Conservation (phyloP, 75 land plant species). For the Pseudotsuga menziesii region DNA sequence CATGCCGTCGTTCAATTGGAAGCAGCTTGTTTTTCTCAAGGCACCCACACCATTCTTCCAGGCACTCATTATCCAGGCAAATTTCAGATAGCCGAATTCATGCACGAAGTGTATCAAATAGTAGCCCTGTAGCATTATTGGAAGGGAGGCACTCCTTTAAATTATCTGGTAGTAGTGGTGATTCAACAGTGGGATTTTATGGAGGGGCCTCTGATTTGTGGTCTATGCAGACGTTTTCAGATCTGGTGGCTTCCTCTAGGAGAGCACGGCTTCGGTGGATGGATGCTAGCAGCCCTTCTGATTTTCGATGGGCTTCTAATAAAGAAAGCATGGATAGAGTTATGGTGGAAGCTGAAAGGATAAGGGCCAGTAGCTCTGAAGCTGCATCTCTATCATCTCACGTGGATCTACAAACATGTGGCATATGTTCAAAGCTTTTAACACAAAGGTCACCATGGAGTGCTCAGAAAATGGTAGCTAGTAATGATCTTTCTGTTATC, state of each 20-base stretch:
- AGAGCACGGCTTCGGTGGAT: slow-evolving; percentile 14
- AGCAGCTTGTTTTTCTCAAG: slow-evolving; percentile 32
- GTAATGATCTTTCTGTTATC: slow-evolving; percentile 54
- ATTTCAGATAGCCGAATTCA: slow-evolving; percentile 52
- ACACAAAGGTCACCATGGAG: slow-evolving; percentile 58
- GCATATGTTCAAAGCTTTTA: slow-evolving; percentile 66
- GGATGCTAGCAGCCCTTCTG: slow-evolving; percentile 25
- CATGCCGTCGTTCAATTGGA: slow-evolving; percentile 24
- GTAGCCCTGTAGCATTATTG: slow-evolving; percentile 19
- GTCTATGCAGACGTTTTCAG: slow-evolving; percentile 60
- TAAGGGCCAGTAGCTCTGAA: slow-evolving; percentile 23
- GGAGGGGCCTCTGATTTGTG: slow-evolving; percentile 53
- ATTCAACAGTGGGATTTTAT: slow-evolving; percentile 30
- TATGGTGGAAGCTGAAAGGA: slow-evolving; percentile 28
- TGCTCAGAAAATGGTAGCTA: slow-evolving; percentile 37
- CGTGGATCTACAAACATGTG: slow-evolving; percentile 51
- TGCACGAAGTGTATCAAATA: slow-evolving; percentile 32
- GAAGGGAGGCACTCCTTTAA: slow-evolving; percentile 53
- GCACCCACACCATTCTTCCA: slow-evolving; percentile 30
- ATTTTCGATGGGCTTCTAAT: slow-evolving; percentile 47
- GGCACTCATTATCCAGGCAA: slow-evolving; percentile 39
- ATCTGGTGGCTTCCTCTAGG: slow-evolving; percentile 42
- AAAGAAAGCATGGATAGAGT: slow-evolving; percentile 37
- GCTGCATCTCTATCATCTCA: slow-evolving; percentile 16
- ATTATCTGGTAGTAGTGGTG: slow-evolving; percentile 40